Conservation (phyloP, 192 early-diverging fungal species). For the Rhizophagus clarus region DNA sequence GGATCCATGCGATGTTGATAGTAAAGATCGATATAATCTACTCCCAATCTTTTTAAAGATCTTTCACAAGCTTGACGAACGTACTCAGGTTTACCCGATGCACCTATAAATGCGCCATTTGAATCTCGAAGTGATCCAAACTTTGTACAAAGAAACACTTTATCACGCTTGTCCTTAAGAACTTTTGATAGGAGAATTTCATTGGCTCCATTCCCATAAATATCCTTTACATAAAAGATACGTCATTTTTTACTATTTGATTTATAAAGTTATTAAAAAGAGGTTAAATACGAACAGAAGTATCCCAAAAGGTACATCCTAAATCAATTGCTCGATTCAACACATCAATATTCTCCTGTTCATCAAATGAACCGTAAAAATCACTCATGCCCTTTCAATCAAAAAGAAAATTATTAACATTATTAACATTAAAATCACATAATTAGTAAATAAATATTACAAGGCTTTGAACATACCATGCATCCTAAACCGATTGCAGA, state of each 20-base stretch:
- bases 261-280: no score
- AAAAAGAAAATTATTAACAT: no score
- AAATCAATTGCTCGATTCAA: conserved; percentile 55
- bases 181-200: conserved; percentile 56
- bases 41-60: conserved; percentile 54
- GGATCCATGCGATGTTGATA: conserved; percentile 64
- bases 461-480: no score
- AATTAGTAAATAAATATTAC: no score
- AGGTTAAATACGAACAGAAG: conserved; percentile 32
- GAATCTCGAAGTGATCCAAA: conserved; percentile 51
- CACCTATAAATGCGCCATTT: conserved; percentile 40
- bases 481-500: no score
- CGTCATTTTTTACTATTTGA: no score
- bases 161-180: conserved; percentile 48
- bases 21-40: conserved; percentile 64
- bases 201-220: conserved; percentile 60
- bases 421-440: no score
- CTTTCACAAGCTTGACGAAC: conserved; percentile 47
- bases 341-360: conserved; percentile 41
- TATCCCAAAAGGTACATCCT: conserved; percentile 63
- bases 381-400: conserved; percentile 3
- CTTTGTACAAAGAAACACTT: conserved; percentile 65
- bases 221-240: no score
- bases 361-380: conserved; percentile 42
- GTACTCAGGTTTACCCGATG: conserved; percentile 52